Conservation (phyloP, 768 basidiomycete genomes). For the Boletus rubroflammeus region DNA sequence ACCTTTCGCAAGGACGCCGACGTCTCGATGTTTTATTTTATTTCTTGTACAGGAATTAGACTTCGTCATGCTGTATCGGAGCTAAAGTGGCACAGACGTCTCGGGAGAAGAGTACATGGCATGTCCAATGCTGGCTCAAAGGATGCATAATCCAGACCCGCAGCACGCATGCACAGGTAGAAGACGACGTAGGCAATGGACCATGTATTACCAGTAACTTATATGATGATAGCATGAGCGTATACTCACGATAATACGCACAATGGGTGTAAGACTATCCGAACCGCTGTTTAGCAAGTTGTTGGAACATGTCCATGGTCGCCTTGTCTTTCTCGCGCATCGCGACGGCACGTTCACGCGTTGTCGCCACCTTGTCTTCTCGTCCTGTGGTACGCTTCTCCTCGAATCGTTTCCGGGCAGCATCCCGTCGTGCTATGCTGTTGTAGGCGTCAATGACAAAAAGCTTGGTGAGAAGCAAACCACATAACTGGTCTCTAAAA, state of each 20-base stretch:
- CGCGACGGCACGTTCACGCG: slow-evolving; percentile 59
- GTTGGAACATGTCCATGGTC: slow-evolving; percentile 97
- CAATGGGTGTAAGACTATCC: not conserved
- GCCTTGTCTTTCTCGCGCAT: slow-evolving; percentile 80
- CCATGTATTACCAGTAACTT: not conserved
- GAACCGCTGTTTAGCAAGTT: slow-evolving; percentile 86
- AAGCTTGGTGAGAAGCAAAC: not conserved
- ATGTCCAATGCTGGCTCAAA: not conserved
- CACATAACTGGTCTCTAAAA: slow-evolving; percentile 70
- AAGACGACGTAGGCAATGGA: not conserved
- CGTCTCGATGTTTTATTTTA: not conserved
- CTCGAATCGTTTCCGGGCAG: slow-evolving; percentile 58
- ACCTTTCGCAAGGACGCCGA: no score
- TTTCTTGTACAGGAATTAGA: slow-evolving; percentile 25
- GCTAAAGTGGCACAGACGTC: no score
- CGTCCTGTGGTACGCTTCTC: slow-evolving; percentile 41
- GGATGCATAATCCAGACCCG: no score
- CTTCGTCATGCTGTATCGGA: no score
- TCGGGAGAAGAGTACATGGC: not conserved
- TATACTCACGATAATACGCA: slow-evolving; percentile 11
- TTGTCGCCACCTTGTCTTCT: slow-evolving; percentile 49
- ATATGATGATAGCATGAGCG: not conserved
- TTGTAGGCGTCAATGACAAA: slow-evolving; percentile 8
- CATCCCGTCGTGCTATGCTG: slow-evolving; percentile 75
- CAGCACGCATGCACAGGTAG: no score